Conservation (phyloP, 1,139 yeast genomes). For the Magnusiomyces fungicola region DNA sequence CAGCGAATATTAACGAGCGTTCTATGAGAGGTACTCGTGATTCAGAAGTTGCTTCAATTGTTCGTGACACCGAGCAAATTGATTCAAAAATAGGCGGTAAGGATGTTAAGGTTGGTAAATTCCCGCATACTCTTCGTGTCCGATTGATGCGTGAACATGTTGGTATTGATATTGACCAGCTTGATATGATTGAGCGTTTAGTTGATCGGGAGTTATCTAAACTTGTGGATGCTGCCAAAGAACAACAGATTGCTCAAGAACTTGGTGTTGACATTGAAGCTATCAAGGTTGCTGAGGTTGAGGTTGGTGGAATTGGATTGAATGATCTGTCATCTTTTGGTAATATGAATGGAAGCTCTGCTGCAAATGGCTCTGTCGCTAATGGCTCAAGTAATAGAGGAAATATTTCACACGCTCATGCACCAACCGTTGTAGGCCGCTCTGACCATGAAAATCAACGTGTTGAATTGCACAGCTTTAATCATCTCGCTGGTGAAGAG, state of each 20-base stretch:
- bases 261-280: conserved; percentile 10
- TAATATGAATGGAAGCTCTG: too few species aligned
- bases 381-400: neutral
- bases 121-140: conserved; percentile 83
- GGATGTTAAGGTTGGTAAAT: conserved; percentile 73
- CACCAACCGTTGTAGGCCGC: neutral
- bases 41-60: conserved; percentile 85
- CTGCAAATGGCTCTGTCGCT: neutral
- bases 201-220: conserved; percentile 16
- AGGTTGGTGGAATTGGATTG: neutral
- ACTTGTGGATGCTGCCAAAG: conserved; percentile 9
- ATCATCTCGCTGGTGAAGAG: conserved; percentile 82
- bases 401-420: neutral
- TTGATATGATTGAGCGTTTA: conserved; percentile 71
- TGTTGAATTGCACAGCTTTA: conserved; percentile 49
- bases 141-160: conserved; percentile 94
- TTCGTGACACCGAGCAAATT: conserved; percentile 75
- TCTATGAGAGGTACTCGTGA: conserved; percentile 60
- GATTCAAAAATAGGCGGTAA: conserved; percentile 74
- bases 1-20: conserved; percentile 21
- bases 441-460: conserved; percentile 9
- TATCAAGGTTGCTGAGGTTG: neutral
- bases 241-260: conserved; percentile 1
- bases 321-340: neutral
- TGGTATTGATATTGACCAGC: conserved; percentile 84